These are phyloP conservation scores for Yamadazyma buinensis DNA, from an alignment of 1,139 yeast genomes.

Conservation along the genomic window DNA sequence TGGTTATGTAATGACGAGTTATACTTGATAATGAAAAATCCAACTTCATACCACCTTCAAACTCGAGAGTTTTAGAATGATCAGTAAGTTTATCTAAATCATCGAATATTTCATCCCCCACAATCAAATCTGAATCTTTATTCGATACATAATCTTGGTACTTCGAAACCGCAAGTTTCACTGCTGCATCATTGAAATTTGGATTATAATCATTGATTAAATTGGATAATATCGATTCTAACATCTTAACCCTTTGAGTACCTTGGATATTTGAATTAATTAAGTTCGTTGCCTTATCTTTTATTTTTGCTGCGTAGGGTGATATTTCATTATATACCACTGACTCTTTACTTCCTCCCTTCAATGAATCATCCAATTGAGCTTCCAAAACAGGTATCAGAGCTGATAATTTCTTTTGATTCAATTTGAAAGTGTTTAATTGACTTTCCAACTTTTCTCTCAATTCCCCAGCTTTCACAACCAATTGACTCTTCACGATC, in stretches of 20 bases:
- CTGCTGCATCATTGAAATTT: conserved; percentile 86
- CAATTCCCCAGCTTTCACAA: conserved; percentile 23
- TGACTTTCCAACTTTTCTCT: conserved; percentile 21
- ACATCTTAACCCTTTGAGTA: conserved; percentile 13
- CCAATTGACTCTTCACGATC: conserved; percentile 17
- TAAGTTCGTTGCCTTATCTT: conserved; percentile 5
- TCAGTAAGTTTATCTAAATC: conserved; percentile 12
- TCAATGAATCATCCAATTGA: conserved; percentile 13
- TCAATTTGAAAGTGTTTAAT: conserved; percentile 15
- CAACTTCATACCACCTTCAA: neutral
- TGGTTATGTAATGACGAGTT: conserved; percentile 21
- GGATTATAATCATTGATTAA: conserved; percentile 70
- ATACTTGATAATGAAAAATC: conserved; percentile 23
- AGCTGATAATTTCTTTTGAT: conserved; percentile 7
- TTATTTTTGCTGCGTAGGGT: conserved; percentile 14
- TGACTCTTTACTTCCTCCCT: conserved; percentile 6
- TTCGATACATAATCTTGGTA: conserved; percentile 56
- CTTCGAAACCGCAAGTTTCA: conserved; percentile 62
- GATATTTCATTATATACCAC: conserved; percentile 19
- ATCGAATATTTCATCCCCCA: conserved; percentile 5
- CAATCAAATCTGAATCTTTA: conserved; percentile 15
- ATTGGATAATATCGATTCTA: conserved; percentile 43
- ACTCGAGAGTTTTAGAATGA: conserved; percentile 10
- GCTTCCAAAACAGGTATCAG: conserved; percentile 29
- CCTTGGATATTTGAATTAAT: neutral